Conservation (phyloP, 2,329 filamentous ascomycete genomes). For the Venturia oleaginea region DNA sequence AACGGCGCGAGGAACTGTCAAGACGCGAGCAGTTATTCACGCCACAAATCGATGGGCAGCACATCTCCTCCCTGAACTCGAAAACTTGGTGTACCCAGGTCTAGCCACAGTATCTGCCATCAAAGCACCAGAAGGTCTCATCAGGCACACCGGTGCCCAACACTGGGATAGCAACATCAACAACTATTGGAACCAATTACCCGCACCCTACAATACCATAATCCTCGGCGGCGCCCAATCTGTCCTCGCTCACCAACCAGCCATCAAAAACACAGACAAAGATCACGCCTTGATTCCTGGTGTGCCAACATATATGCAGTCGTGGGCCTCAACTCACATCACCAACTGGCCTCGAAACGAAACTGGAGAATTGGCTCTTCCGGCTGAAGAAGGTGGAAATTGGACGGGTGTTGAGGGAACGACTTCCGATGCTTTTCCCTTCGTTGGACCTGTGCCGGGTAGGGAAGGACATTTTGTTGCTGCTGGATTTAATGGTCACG, state of each 20-base stretch:
- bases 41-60: conserved; percentile 30
- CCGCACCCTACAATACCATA: not conserved
- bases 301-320: not conserved
- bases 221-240: not conserved
- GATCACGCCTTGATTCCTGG: not conserved
- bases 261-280: not conserved
- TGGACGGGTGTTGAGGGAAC: not conserved
- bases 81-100: conserved; percentile 14
- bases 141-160: not conserved
- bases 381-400: not conserved
- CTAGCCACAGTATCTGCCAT: not conserved
- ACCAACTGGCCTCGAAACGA: not conserved
- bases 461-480: not conserved
- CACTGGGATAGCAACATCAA: not conserved
- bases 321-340: not conserved
- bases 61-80: conserved; percentile 26
- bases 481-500: not conserved
- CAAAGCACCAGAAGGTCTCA: not conserved
- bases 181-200: not conserved
- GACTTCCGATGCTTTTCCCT: not conserved
- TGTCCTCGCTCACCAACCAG: not conserved
- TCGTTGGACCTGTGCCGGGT: not conserved
- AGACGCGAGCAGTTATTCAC: conserved; percentile 20
- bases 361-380: not conserved
- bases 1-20: conserved; percentile 19